These are phyloP conservation scores for Colletotrichum kahawae DNA, from an alignment of 2,329 filamentous ascomycete species.

Conservation along the genomic window DNA sequence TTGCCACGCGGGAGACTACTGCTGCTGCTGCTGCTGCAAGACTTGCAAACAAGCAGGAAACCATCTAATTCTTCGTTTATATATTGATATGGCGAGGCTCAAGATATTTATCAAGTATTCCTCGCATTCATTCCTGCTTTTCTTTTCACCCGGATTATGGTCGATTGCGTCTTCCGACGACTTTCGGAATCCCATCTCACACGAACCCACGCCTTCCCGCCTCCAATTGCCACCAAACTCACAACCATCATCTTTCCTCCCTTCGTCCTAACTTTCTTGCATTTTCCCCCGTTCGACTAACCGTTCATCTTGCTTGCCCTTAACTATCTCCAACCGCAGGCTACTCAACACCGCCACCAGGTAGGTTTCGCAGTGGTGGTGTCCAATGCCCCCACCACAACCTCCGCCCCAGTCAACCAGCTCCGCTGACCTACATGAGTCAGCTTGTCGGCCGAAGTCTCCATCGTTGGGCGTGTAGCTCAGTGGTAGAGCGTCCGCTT, in stretches of 20 bases:
- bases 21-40: background rate
- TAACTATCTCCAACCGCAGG: background rate
- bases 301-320: background rate
- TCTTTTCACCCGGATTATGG: rapidly evolving
- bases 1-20: background rate
- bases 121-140: rapidly evolving
- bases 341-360: background rate
- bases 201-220: background rate
- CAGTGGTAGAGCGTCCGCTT: slow-evolving; percentile 9
- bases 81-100: rapidly evolving
- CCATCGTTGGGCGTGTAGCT: background rate
- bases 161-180: background rate
- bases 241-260: background rate
- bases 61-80: background rate
- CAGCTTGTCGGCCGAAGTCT: background rate
- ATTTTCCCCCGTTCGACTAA: background rate
- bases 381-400: background rate
- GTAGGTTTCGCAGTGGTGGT: background rate
- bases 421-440: background rate
- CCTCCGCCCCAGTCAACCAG: background rate
- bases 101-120: background rate
- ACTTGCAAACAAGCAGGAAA: background rate
- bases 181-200: background rate
- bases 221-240: background rate
- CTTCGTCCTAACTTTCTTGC: background rate